Conservation (phyloP, 257 asterid species). For the Nicotiana knightiana region DNA sequence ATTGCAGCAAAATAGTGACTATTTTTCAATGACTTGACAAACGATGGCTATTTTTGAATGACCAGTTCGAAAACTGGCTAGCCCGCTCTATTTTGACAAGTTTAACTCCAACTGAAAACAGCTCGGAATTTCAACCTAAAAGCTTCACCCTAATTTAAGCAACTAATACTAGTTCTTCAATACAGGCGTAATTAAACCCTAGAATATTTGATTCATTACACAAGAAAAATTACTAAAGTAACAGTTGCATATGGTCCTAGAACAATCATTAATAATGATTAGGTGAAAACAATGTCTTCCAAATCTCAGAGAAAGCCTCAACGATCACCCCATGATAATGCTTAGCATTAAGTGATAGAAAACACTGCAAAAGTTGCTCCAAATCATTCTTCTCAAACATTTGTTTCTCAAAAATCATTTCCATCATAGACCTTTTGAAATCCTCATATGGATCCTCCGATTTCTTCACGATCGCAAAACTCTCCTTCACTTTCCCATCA, state of each 20-base stretch:
- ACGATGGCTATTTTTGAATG: no score
- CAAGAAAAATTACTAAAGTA: no score
- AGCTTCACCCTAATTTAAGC: not conserved
- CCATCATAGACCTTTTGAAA: constrained; percentile 84
- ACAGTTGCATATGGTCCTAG: no score
- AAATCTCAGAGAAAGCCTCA: constrained; percentile 59
- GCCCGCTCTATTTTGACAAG: no score
- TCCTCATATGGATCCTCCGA: constrained; percentile 78
- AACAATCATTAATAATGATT: not conserved
- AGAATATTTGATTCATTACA: constrained; percentile 1
- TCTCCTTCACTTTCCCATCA: constrained; percentile 77
- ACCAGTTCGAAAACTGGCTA: no score
- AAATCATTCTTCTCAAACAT: constrained; percentile 59
- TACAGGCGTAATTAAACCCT: not conserved
- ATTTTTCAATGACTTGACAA: no score
- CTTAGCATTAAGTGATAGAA: constrained; percentile 58
- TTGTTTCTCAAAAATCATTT: constrained; percentile 81
- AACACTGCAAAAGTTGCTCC: constrained; percentile 70
- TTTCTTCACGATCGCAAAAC: constrained; percentile 76
- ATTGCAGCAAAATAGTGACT: no score
- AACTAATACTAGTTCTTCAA: not conserved
- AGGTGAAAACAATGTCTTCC: constrained; percentile 47
- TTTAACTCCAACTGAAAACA: not conserved
- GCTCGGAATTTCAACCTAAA: not conserved
- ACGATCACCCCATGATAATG: constrained; percentile 54